Evolutionary conservation across 495 filamentous ascomycete genomes (phyloP).

Genomic region (Trichocladium antarcticum): DNA sequence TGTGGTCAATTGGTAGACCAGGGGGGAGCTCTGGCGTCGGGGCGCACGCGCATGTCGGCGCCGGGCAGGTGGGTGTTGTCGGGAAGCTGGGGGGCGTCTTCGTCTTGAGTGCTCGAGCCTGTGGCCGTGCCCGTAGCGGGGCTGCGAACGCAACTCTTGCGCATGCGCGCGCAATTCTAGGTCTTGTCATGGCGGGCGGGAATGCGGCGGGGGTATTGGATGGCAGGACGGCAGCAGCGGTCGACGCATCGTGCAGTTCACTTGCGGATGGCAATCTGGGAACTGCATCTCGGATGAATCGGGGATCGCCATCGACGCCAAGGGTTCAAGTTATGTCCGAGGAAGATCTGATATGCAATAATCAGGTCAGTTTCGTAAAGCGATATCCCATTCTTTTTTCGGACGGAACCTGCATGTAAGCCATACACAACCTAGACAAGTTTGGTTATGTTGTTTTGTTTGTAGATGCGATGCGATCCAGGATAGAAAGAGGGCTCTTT

Average conservation of each 20-base stretch:
- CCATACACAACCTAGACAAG: background rate
- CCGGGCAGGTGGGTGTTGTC: slow-evolving; percentile 53
- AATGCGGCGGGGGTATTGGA: background rate
- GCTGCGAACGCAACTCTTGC: background rate
- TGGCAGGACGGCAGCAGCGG: background rate
- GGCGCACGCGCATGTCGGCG: slow-evolving; percentile 60
- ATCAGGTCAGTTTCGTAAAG: background rate
- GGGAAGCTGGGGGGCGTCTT: slow-evolving; percentile 29
- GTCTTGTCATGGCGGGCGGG: slow-evolving; percentile 6
- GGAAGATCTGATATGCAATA: background rate
- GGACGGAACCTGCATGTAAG: background rate
- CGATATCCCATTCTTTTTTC: background rate
- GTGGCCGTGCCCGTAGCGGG: background rate
- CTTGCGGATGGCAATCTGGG: background rate
- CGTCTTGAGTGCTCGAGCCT: background rate
- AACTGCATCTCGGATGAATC: background rate
- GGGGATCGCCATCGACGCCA: background rate
- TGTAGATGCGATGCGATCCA: too few relatives aligned
- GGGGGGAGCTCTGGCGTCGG: slow-evolving; percentile 52
- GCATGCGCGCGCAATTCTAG: slow-evolving; percentile 1
- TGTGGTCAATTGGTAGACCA: slow-evolving; percentile 63
- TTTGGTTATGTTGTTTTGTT: too few relatives aligned
- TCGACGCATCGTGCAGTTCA: background rate
- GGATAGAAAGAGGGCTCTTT: too few relatives aligned
- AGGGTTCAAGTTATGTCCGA: background rate